Evolutionary conservation across 345 rosid species (phyloP).

Genomic region (Hibiscus mutabilis): DNA sequence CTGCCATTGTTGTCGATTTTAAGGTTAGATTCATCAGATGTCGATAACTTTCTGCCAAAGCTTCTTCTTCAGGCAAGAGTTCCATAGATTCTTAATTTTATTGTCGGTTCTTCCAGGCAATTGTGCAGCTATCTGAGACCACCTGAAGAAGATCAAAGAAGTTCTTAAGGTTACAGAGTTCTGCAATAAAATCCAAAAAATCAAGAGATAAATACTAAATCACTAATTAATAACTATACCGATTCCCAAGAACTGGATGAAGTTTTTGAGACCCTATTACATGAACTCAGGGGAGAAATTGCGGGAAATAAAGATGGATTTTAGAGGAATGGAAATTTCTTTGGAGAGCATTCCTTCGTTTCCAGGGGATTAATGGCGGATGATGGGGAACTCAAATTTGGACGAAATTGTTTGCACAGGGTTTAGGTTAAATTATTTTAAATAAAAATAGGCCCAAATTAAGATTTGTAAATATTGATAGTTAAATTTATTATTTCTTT

Average conservation of each 20-base stretch:
- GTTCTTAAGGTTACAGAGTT: too few species aligned
- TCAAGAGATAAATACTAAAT: too few species aligned
- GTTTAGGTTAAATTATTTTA: too few species aligned
- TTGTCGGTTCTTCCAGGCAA: background rate
- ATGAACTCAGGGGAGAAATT: slow-evolving; percentile 38
- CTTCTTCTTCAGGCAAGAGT: background rate
- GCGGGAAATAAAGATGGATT: slow-evolving; percentile 45
- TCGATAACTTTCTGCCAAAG: background rate
- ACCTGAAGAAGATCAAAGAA: background rate
- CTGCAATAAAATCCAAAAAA: too few species aligned
- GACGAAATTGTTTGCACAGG: too few species aligned
- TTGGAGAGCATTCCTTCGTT: slow-evolving; percentile 31
- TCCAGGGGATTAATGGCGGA: slow-evolving; percentile 23
- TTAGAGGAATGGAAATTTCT: slow-evolving; percentile 83
- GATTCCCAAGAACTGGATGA: slow-evolving; percentile 6
- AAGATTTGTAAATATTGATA: too few species aligned
- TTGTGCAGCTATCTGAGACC: background rate
- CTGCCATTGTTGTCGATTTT: background rate
- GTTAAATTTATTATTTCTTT: too few species aligned
- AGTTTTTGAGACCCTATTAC: slow-evolving; percentile 32
- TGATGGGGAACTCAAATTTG: slow-evolving; percentile 30
- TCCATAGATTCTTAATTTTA: background rate
- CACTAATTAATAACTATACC: background rate
- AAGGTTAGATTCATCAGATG: background rate
- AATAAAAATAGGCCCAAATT: too few species aligned